Conservation (phyloP, 345 rosid genomes). For the Lenwebbia sp. region DNA sequence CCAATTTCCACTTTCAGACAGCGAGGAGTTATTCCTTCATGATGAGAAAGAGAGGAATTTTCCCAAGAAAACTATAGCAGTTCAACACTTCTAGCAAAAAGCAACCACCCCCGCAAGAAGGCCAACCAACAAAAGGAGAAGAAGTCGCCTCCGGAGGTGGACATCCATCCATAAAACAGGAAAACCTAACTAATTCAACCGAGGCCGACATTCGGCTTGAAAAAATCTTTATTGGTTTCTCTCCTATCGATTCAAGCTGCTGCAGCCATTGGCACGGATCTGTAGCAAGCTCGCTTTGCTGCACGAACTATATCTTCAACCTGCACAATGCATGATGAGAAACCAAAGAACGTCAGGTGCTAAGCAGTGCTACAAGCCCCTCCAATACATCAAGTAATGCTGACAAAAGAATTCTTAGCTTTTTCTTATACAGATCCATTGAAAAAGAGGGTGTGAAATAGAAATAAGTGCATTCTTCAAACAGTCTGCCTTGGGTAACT, state of each 20-base stretch:
- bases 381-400: background rate
- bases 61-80: background rate
- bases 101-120: background rate
- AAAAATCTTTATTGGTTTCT: background rate
- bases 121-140: background rate
- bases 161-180: background rate
- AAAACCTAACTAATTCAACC: background rate
- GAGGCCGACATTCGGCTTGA: background rate
- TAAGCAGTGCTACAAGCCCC: background rate
- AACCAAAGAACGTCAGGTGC: background rate
- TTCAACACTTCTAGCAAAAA: background rate
- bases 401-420: background rate
- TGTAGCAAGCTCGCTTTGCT: slow-evolving; percentile 69
- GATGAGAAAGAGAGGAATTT: background rate
- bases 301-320: slow-evolving; percentile 72
- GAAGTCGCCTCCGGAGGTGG: background rate
- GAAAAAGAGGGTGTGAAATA: background rate
- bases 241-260: background rate
- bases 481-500: background rate
- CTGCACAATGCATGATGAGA: slow-evolving; percentile 15
- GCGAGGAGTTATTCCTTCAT: background rate
- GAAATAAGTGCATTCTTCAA: background rate
- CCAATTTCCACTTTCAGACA: background rate
- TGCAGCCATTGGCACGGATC: slow-evolving; percentile 26
- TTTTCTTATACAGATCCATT: background rate